These are phyloP conservation scores for Physaria fendleri DNA, from an alignment of 345 rosid species.

Conservation along the genomic window DNA sequence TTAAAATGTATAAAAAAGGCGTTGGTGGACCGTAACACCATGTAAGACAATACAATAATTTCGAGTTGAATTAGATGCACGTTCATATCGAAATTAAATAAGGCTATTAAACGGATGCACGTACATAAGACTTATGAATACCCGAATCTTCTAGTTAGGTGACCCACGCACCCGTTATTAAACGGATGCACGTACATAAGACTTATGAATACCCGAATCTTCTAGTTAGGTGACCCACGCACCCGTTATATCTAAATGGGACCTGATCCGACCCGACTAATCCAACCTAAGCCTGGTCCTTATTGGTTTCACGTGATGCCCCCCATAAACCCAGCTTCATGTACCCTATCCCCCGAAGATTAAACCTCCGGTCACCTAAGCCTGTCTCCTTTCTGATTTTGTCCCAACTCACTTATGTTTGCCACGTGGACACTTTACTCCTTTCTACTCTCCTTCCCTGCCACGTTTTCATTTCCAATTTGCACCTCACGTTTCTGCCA, in stretches of 20 bases:
- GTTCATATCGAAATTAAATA: no score
- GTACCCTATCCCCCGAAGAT: constrained; percentile 26
- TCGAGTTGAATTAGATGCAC: no score
- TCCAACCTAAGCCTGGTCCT: not conserved
- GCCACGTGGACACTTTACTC: constrained; percentile 21
- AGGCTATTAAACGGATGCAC: no score
- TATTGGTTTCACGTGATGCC: constrained; percentile 19
- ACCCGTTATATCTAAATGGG: constrained; percentile 19
- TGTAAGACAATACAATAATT: no score
- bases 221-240: constrained; percentile 5
- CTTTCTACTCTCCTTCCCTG: constrained; percentile 25
- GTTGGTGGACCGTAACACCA: no score
- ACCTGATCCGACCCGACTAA: not conserved
- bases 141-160: constrained; percentile 16
- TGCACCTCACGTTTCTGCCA: not conserved
- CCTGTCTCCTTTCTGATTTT: constrained; percentile 23
- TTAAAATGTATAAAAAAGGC: no score
- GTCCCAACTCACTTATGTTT: constrained; percentile 8
- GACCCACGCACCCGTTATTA: not conserved
- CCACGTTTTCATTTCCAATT: constrained; percentile 3
- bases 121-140: not conserved
- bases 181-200: constrained; percentile 20
- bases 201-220: constrained; percentile 5
- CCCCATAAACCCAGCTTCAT: constrained; percentile 17
- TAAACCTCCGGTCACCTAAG: constrained; percentile 26